A percentile compares a stretch with the other conserved stretches of the same genome.
Conservation (phyloP, 306 rosid genomes). For the Vigna trinervia region DNA sequence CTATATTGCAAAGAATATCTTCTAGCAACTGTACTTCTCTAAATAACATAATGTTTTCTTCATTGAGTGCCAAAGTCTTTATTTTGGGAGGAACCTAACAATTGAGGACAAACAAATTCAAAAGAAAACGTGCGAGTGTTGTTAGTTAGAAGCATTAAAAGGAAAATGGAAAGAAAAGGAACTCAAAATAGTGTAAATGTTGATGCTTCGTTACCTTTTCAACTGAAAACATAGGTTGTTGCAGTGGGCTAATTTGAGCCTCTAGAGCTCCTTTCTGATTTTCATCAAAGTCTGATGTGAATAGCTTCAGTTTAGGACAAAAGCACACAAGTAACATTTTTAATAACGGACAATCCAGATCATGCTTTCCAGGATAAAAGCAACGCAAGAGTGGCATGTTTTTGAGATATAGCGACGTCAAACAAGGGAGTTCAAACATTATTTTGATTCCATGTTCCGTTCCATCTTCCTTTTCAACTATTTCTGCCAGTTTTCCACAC, state of each 20-base stretch:
- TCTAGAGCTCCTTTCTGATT: background rate
- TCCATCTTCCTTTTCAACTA: conserved; percentile 14
- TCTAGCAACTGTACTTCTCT: background rate
- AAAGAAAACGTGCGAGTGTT: background rate
- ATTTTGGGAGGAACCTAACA: background rate
- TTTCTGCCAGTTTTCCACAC: conserved; percentile 2
- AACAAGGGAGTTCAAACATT: conserved; percentile 9
- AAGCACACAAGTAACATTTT: fast-evolving
- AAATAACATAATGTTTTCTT: background rate
- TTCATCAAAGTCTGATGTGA: background rate
- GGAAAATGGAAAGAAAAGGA: too few species aligned
- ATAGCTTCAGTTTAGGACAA: background rate
- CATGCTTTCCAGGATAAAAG: background rate
- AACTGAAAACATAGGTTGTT: background rate
- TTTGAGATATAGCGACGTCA: background rate
- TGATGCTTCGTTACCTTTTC: background rate
- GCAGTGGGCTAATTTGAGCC: too few species aligned
- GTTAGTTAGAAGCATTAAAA: too few species aligned
- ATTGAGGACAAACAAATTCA: background rate
- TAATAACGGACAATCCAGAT: background rate
- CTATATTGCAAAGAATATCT: background rate
- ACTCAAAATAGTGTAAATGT: too few species aligned
- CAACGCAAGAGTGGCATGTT: background rate
- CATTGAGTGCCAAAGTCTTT: background rate
- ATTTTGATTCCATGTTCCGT: background rate